Evolutionary conservation across 2,329 filamentous ascomycete species (phyloP).

Genomic region (Hirsutella thompsonii): DNA sequence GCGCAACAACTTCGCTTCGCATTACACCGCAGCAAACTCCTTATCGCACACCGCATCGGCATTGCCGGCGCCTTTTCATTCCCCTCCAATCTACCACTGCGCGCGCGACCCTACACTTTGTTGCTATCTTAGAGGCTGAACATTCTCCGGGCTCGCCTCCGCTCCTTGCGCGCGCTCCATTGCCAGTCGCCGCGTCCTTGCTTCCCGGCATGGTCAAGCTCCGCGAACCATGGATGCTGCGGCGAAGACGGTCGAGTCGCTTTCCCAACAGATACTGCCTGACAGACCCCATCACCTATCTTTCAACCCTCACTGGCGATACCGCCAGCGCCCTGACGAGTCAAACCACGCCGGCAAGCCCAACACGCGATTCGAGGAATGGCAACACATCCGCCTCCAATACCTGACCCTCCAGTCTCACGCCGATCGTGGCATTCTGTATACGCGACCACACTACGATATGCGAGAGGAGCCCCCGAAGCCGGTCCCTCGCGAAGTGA

Average conservation of each 20-base stretch:
- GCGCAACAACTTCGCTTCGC: background rate
- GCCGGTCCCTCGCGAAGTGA: slow-evolving; percentile 21
- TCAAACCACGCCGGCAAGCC: slow-evolving; percentile 14
- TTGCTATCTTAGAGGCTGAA: background rate
- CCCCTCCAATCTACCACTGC: background rate
- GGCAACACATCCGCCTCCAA: slow-evolving; percentile 35
- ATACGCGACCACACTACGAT: slow-evolving; percentile 44
- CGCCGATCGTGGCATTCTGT: slow-evolving; percentile 42
- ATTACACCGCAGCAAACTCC: background rate
- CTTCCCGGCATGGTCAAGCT: slow-evolving; percentile 22
- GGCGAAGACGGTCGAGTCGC: slow-evolving; percentile 40
- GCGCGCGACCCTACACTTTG: background rate
- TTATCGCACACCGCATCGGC: background rate
- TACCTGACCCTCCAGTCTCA: slow-evolving; percentile 45
- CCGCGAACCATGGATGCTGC: slow-evolving; percentile 43
- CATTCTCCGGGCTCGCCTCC: background rate
- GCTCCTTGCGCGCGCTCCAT: slow-evolving; percentile 5
- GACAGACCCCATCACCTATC: slow-evolving; percentile 40
- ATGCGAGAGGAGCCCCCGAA: slow-evolving; percentile 39
- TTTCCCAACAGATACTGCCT: slow-evolving; percentile 39
- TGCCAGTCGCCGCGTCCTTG: slow-evolving; percentile 11
- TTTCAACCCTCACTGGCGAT: slow-evolving; percentile 33
- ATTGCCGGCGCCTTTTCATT: background rate
- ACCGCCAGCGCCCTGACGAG: slow-evolving; percentile 28
- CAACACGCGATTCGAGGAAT: slow-evolving; percentile 30